Evolutionary conservation across 495 filamentous ascomycete species (phyloP).

Genomic region (Hypoxylon lenormandii): DNA sequence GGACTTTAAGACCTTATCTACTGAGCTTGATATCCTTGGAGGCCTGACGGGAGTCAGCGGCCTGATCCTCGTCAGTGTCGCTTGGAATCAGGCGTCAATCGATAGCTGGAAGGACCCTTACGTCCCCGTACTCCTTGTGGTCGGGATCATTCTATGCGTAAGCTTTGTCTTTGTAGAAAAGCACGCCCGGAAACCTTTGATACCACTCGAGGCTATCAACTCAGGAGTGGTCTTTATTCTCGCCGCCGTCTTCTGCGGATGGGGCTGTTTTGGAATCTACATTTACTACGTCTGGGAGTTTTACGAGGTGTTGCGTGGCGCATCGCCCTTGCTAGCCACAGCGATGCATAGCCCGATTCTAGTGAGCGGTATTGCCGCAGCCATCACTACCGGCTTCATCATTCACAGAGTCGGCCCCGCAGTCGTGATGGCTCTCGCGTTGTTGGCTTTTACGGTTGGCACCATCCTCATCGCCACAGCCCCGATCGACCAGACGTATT

Average conservation of each 20-base stretch:
- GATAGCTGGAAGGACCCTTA: slow-evolving; percentile 70
- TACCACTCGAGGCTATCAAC: slow-evolving; percentile 67
- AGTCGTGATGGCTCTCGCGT: slow-evolving; percentile 65
- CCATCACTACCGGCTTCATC: slow-evolving; percentile 64
- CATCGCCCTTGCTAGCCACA: slow-evolving; percentile 61
- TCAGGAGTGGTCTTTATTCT: slow-evolving; percentile 67
- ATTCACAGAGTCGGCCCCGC: slow-evolving; percentile 61
- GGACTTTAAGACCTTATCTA: slow-evolving; percentile 41
- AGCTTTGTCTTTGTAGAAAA: slow-evolving; percentile 67
- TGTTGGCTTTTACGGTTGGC: slow-evolving; percentile 64
- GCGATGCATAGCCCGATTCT: slow-evolving; percentile 64
- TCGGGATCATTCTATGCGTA: slow-evolving; percentile 64
- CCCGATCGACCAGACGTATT: slow-evolving; percentile 63
- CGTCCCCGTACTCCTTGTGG: slow-evolving; percentile 64
- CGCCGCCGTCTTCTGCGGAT: slow-evolving; percentile 68
- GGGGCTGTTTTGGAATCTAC: slow-evolving; percentile 73
- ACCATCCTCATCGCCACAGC: slow-evolving; percentile 63
- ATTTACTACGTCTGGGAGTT: slow-evolving; percentile 71
- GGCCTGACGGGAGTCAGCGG: slow-evolving; percentile 65
- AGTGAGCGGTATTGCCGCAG: slow-evolving; percentile 64
- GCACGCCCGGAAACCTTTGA: slow-evolving; percentile 62
- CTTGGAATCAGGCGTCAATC: slow-evolving; percentile 71
- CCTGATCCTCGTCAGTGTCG: slow-evolving; percentile 70
- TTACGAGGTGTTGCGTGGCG: slow-evolving; percentile 64
- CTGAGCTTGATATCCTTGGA: slow-evolving; percentile 66